These are phyloP conservation scores for Prunus padus DNA, from an alignment of 306 rosid genomes.

Conservation along the genomic window DNA sequence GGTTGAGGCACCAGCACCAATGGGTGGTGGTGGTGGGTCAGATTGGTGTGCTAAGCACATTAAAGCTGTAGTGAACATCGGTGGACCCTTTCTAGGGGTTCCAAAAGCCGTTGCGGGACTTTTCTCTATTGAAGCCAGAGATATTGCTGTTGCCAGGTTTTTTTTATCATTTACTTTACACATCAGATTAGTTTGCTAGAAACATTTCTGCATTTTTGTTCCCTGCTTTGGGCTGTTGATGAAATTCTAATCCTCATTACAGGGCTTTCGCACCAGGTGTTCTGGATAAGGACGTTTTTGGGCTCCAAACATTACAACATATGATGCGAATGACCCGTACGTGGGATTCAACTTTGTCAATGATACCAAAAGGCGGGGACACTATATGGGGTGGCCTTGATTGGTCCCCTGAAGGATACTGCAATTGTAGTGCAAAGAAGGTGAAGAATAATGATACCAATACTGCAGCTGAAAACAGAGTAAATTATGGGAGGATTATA, in stretches of 20 bases:
- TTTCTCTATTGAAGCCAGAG: constrained; percentile 79
- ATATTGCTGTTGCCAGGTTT: constrained; percentile 88
- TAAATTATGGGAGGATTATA: constrained; percentile 67
- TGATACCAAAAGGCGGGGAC: constrained; percentile 87
- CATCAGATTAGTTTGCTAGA: neutral
- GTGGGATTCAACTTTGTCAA: constrained; percentile 91
- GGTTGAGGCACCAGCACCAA: constrained; percentile 79
- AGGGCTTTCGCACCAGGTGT: constrained; percentile 80
- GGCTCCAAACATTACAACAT: constrained; percentile 67
- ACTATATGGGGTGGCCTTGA: constrained; percentile 85
- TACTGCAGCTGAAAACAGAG: constrained; percentile 26
- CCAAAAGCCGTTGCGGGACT: constrained; percentile 79
- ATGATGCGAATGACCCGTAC: constrained; percentile 89
- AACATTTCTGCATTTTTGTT: neutral
- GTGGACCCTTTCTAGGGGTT: constrained; percentile 86
- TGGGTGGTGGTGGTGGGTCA: constrained; percentile 87
- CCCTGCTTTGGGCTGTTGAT: constrained; percentile 16
- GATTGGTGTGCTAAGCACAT: constrained; percentile 87
- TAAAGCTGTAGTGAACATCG: constrained; percentile 72
- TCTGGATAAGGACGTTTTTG: constrained; percentile 77
- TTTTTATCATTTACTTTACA: constrained; percentile 8
- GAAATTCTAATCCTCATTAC: constrained; percentile 33
- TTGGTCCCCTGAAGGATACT: constrained; percentile 74
- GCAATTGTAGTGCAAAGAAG: constrained; percentile 53
- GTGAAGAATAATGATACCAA: constrained; percentile 46